phyloP scores from a whole-genome alignment of 1,139 yeast genomes.

The Cylindricascospora bacillispora region DNA sequence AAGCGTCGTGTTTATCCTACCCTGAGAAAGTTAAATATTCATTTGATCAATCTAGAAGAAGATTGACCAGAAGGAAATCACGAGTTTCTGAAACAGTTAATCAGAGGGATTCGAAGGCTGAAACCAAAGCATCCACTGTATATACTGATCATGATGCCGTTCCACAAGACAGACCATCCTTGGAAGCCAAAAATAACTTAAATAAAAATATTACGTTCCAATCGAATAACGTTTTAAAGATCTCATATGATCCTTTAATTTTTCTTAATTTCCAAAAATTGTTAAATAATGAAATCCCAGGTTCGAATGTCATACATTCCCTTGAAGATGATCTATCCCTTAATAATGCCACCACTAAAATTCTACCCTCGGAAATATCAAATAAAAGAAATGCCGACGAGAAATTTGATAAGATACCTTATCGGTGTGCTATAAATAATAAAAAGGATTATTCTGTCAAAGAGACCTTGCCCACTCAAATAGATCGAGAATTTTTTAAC shows the following conservation, averaged over 20 bases:
- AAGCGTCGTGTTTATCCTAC: no score
- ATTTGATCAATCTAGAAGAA: background rate
- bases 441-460: constrained; percentile 15
- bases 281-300: constrained; percentile 6
- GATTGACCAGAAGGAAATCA: background rate
- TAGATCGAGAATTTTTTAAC: constrained; percentile 18
- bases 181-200: constrained; percentile 2
- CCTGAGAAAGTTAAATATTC: background rate
- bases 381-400: constrained; percentile 2
- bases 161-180: no score
- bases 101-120: background rate
- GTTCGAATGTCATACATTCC: constrained; percentile 1
- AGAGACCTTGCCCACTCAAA: constrained; percentile 13
- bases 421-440: constrained; percentile 17
- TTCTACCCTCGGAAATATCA: background rate
- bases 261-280: constrained; percentile 16
- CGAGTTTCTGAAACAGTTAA: background rate
- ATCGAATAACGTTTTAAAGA: constrained; percentile 6
- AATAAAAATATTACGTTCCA: constrained; percentile 12
- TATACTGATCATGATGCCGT: no score
- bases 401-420: constrained; percentile 9
- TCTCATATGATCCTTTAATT: constrained; percentile 17
- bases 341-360: constrained; percentile 5
- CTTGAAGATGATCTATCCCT: no score
- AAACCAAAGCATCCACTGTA: background rate